Evolutionary conservation across 1,139 yeast genomes (phyloP).

Genomic region (Blastobotrys indianensis): DNA sequence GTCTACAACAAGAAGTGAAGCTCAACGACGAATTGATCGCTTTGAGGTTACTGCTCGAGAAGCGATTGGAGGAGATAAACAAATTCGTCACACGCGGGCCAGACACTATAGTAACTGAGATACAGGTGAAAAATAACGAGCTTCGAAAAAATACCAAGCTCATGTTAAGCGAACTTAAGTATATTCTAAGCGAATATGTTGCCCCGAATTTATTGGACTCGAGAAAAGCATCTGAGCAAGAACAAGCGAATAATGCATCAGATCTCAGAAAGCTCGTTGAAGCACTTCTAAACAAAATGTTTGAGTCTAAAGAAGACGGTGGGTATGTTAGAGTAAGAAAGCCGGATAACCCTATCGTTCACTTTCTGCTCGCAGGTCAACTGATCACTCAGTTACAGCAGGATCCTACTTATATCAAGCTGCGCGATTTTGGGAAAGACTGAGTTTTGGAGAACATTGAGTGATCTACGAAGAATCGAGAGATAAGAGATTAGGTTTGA

Average conservation of each 20-base stretch:
- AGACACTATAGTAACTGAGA: conserved; percentile 10
- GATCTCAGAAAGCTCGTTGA: conserved; percentile 16
- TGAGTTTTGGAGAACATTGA: too few relatives aligned
- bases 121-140: conserved; percentile 5
- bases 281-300: conserved; percentile 20
- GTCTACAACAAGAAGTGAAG: conserved; percentile 10
- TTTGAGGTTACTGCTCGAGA: conserved; percentile 2
- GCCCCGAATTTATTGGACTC: conserved; percentile 9
- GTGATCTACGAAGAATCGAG: too few relatives aligned
- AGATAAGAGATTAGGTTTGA: too few relatives aligned
- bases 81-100: conserved; percentile 9
- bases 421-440: conserved; percentile 20
- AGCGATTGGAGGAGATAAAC: conserved; percentile 6
- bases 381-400: conserved; percentile 16
- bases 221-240: not conserved
- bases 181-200: conserved; percentile 15
- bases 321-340: conserved; percentile 17
- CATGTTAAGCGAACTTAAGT: conserved; percentile 13
- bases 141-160: conserved; percentile 6
- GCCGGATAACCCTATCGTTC: conserved; percentile 15
- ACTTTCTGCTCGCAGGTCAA: conserved; percentile 21
- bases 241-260: not conserved
- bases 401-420: conserved; percentile 15
- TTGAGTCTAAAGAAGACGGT: conserved; percentile 11
- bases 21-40: conserved; percentile 14